phyloP scores from a whole-genome alignment of 2,329 filamentous ascomycete genomes.

The Dothistroma septosporum region DNA sequence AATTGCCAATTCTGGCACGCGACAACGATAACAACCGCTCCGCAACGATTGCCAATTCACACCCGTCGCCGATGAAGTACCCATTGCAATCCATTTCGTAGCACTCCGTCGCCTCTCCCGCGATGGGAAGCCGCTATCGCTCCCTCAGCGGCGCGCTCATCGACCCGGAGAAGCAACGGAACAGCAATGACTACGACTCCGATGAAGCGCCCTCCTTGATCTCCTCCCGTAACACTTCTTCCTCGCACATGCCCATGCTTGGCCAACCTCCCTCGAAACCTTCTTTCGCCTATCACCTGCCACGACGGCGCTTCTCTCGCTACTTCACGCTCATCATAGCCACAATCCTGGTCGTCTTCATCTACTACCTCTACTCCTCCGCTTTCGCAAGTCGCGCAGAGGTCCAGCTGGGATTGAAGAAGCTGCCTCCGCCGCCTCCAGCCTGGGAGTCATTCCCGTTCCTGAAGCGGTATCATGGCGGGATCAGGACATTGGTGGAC shows the following conservation, averaged over 20 bases:
- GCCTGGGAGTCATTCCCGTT: conserved; percentile 87
- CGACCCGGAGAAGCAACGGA: conserved; percentile 40
- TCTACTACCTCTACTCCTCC: conserved; percentile 63
- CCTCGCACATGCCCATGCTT: conserved; percentile 31
- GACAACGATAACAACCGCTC: neutral
- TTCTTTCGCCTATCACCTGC: conserved; percentile 34
- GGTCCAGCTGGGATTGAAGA: conserved; percentile 48
- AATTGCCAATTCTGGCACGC: neutral
- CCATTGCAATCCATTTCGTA: neutral
- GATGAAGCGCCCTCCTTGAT: conserved; percentile 32
- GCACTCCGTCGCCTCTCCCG: neutral
- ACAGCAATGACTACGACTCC: conserved; percentile 33
- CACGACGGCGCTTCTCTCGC: conserved; percentile 62
- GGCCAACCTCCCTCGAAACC: conserved; percentile 24
- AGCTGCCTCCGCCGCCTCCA: conserved; percentile 60
- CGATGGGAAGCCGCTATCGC: conserved; percentile 29
- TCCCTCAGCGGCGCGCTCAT: conserved; percentile 32
- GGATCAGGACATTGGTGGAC: conserved; percentile 67
- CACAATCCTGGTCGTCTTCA: conserved; percentile 67
- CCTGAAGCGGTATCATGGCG: conserved; percentile 83
- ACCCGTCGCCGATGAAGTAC: neutral
- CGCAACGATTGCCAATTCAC: neutral
- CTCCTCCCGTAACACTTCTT: conserved; percentile 23
- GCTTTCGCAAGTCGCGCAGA: conserved; percentile 45
- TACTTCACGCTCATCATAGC: conserved; percentile 73